Evolutionary conservation across 192 early-diverging fungal genomes (phyloP).

Genomic region (Coemansia sp.): DNA sequence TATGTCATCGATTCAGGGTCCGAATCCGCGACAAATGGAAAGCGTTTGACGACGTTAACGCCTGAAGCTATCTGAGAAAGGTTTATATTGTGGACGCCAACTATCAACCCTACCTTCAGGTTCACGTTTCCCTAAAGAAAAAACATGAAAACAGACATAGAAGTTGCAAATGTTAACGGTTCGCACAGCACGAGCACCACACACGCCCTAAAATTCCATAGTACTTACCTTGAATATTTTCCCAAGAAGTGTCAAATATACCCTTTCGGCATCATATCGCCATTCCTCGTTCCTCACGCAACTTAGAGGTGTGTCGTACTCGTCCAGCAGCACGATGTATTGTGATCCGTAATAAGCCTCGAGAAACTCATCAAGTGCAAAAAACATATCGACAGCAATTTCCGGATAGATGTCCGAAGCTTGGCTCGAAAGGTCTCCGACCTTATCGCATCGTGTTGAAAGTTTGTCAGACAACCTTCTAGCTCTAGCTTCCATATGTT

Average conservation of each 20-base stretch:
- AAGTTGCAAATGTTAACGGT: too few species aligned
- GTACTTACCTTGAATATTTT: constrained; percentile 20
- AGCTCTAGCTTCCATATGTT: too few species aligned
- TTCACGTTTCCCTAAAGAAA: constrained; percentile 6
- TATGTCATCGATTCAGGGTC: background rate
- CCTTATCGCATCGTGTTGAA: too few species aligned
- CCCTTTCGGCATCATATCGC: background rate
- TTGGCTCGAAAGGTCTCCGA: too few species aligned
- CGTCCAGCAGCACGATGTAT: too few species aligned
- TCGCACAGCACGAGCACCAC: background rate
- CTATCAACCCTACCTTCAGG: background rate
- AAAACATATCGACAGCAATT: too few species aligned
- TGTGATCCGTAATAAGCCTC: too few species aligned
- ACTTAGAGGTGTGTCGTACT: background rate
- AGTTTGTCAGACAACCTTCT: too few species aligned
- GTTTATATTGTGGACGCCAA: constrained; percentile 12
- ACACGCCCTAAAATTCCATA: too few species aligned
- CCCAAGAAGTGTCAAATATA: background rate
- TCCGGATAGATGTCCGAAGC: background rate
- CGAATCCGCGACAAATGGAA: constrained; percentile 1
- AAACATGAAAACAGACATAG: too few species aligned
- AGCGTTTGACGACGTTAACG: background rate
- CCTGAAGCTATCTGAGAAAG: constrained; percentile 1
- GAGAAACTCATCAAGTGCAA: too few species aligned
- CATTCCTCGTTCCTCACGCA: too few species aligned